Evolutionary conservation across 2,329 filamentous ascomycete genomes (phyloP), one percentile per base, ranked within the genome.

Genomic region (Cordyceps tenuipes): DNA sequence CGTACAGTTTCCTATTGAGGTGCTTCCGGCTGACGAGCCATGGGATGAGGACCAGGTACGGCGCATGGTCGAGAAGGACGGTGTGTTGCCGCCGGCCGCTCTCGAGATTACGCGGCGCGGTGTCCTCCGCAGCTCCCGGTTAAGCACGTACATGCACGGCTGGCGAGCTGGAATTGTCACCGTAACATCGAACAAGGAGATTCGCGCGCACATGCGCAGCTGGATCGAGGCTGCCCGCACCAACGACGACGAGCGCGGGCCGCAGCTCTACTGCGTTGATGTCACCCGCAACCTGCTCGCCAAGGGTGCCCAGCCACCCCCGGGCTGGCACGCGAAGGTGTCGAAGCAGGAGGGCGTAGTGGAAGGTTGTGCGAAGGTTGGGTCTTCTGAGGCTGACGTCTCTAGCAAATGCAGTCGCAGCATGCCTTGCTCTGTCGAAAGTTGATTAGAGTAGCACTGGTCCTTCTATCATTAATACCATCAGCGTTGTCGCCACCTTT

Each of bases 111-210:
- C 67, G 5, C 61, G 63, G 13, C 66, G 67, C 43, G 69, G 69
- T 15, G 66, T 65, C 2, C 72, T 76, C 59, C 72, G 70, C 61
- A 70, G 68, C 61, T 69, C 72, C 48, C 74, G 75, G 64, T 66
- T 74, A 19, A 72, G 71, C 39, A 72, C 74, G 26, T 75, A 74
- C 62, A 68, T 76, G 66, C 71, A 75, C 29, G 74, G 74, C 4
- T 76, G 75, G 75, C 69, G 66, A 17, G 66, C 63, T 13, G 68
- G 67, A 9, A 47, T 71, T 2, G 67, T 68, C 21, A 76, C 73
- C 1, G 50, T 76, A 2, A 76, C 75, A 7, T 75, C 73, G 5
- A 76, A 76, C 57, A 75, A 74, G 64, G 75, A 77, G 64, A 68
- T 74, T 10, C 63, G 67, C n/a, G 70, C 69, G 10, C 71, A 73